Percentiles rank a stretch among this genome's conserved stretches.
Evolutionary conservation across 1,139 yeast genomes (phyloP).

Genomic region (Casaregolazyma suthepensis): DNA sequence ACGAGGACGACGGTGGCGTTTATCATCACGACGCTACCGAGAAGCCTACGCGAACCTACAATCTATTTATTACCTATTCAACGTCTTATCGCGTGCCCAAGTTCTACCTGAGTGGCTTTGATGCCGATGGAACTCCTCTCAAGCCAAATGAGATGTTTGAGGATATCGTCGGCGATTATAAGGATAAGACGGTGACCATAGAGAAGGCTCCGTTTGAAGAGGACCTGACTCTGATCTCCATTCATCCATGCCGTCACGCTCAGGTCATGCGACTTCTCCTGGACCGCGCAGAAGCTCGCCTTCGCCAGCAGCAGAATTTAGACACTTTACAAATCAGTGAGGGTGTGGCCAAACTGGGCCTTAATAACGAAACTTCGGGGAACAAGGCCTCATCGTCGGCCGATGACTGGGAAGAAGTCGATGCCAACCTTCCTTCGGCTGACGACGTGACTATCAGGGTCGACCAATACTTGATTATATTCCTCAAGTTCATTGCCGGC

Average conservation of each 20-base stretch:
- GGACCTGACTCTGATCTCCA: slow-evolving; percentile 77
- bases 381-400: slow-evolving; percentile 29
- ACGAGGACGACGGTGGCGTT: slow-evolving; percentile 22
- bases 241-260: slow-evolving; percentile 96
- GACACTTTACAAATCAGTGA: slow-evolving; percentile 32
- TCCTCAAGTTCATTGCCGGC: slow-evolving; percentile 89
- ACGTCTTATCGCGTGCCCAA: slow-evolving; percentile 96
- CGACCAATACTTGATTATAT: slow-evolving; percentile 83
- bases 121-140: slow-evolving; percentile 75
- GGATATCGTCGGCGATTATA: slow-evolving; percentile 85
- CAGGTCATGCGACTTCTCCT: slow-evolving; percentile 86
- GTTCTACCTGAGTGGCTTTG: slow-evolving; percentile 84
- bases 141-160: slow-evolving; percentile 90
- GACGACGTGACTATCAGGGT: slow-evolving; percentile 55
- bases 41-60: slow-evolving; percentile 60
- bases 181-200: slow-evolving; percentile 93
- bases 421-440: slow-evolving; percentile 18
- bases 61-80: slow-evolving; percentile 83
- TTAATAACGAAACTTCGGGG: slow-evolving; percentile 25
- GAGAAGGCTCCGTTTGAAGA: slow-evolving; percentile 83
- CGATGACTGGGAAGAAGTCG: slow-evolving; percentile 36
- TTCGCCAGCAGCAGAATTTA: slow-evolving; percentile 34
- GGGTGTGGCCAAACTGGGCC: slow-evolving; percentile 41
- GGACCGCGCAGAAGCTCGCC: slow-evolving; percentile 49
- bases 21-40: slow-evolving; percentile 19